These are phyloP conservation scores for Berkeleyomyces rouxiae DNA, from an alignment of 2,329 filamentous ascomycete genomes.

Conservation along the genomic window DNA sequence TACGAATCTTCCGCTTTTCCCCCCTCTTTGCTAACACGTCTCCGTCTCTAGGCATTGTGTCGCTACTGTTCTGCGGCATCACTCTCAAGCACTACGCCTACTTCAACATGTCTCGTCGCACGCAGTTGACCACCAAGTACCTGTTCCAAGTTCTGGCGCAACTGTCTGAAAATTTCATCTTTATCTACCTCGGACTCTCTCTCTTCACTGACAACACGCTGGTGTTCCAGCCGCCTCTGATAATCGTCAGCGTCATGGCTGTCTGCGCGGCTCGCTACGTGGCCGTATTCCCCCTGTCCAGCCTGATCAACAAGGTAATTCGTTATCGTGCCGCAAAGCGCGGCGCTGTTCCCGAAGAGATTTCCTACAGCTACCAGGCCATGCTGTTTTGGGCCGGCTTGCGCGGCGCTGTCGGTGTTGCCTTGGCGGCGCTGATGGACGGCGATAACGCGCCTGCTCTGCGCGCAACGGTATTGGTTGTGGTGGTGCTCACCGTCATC, in stretches of 20 bases:
- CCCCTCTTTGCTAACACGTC: too few species aligned
- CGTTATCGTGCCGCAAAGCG: constrained; percentile 65
- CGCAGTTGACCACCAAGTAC: constrained; percentile 95
- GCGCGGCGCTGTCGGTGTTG: constrained; percentile 87
- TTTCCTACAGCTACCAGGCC: constrained; percentile 91
- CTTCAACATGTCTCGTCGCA: constrained; percentile 98
- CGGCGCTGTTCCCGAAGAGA: constrained; percentile 59
- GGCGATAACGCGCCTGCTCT: constrained; percentile 70
- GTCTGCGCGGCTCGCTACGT: constrained; percentile 88
- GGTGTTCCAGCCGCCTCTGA: constrained; percentile 86
- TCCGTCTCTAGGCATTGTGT: constrained; percentile 60
- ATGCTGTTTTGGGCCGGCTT: constrained; percentile 99
- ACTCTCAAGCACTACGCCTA: constrained; percentile 98
- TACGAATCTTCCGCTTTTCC: too few species aligned
- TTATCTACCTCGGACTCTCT: constrained; percentile 92
- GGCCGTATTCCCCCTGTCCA: constrained; percentile 84
- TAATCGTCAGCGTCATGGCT: constrained; percentile 77
- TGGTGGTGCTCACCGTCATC: constrained; percentile 93
- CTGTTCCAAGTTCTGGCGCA: constrained; percentile 90
- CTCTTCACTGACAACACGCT: constrained; percentile 82
- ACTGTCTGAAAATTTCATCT: constrained; percentile 97
- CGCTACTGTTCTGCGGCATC: constrained; percentile 91
- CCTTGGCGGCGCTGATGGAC: constrained; percentile 71
- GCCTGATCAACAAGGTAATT: constrained; percentile 81
- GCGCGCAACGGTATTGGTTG: constrained; percentile 88